Conservation (phyloP, 2,329 filamentous ascomycete species). For the Aspergillus flavus region DNA sequence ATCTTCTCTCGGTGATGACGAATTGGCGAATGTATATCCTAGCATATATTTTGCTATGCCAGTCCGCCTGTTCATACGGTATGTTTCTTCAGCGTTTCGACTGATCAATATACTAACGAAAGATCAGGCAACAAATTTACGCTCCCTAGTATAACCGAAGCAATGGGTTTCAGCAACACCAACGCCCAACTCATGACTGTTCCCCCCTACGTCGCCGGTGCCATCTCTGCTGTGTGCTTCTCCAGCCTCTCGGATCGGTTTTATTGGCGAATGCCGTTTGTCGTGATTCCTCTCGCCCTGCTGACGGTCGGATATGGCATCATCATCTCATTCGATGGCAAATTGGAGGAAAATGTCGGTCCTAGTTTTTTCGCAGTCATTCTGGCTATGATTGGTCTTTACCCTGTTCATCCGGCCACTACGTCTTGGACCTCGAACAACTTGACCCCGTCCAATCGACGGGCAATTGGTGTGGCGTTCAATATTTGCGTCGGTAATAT, state of each 20-base stretch:
- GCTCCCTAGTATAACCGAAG: conserved; percentile 41
- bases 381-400: conserved; percentile 26
- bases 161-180: conserved; percentile 38
- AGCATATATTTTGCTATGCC: conserved; percentile 32
- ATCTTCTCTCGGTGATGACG: conserved; percentile 11
- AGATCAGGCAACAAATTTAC: conserved; percentile 38
- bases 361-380: conserved; percentile 28
- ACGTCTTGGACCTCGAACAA: conserved; percentile 32
- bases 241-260: conserved; percentile 26
- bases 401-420: conserved; percentile 28
- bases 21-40: conserved; percentile 23
- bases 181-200: conserved; percentile 37
- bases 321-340: conserved; percentile 26
- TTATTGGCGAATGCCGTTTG: conserved; percentile 30
- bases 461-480: conserved; percentile 26
- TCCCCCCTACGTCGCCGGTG: conserved; percentile 30
- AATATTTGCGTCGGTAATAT: conserved; percentile 27
- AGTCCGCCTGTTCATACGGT: conserved; percentile 27
- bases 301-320: conserved; percentile 22
- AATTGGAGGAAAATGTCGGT: conserved; percentile 22
- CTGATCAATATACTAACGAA: conserved; percentile 20
- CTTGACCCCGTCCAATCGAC: conserved; percentile 24
- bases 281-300: conserved; percentile 19
- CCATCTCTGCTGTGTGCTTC: conserved; percentile 27
- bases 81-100: conserved; percentile 17